These are phyloP conservation scores for Hyparrhenia diplandra DNA, from an alignment of 176 grass and related monocot species.

Conservation along the genomic window DNA sequence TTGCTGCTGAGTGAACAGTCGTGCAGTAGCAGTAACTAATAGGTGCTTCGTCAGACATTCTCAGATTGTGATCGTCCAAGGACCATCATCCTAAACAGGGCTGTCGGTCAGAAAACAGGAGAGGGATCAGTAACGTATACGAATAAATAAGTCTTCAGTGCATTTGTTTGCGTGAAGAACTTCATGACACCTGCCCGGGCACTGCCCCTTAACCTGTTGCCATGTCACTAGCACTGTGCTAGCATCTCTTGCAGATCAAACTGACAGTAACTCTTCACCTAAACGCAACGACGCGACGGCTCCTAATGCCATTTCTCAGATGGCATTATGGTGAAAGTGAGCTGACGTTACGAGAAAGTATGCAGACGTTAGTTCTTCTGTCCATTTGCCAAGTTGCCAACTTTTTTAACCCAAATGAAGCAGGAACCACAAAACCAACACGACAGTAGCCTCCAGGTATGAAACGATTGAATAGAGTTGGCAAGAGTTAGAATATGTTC, in stretches of 20 bases:
- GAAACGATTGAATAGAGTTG: neutral
- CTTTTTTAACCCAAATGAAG: constrained; percentile 22
- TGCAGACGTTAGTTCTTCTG: constrained; percentile 21
- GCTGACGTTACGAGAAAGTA: constrained; percentile 24
- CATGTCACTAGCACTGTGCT: neutral
- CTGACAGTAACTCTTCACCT: constrained; percentile 25
- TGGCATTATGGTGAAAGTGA: constrained; percentile 40
- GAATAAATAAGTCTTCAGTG: neutral
- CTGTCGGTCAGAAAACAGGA: neutral
- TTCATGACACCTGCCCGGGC: neutral
- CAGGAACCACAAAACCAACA: constrained; percentile 8
- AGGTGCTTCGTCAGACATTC: neutral
- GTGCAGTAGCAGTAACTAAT: neutral
- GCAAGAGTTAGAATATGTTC: neutral
- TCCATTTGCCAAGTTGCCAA: constrained; percentile 12
- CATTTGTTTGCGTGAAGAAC: neutral
- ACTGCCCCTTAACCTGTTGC: neutral
- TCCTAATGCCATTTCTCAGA: constrained; percentile 15
- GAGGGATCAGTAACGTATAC: too few relatives aligned
- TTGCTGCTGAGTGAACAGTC: neutral
- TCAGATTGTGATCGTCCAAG: neutral
- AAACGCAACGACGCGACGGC: constrained; percentile 20
- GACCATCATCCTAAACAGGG: constrained; percentile 6
- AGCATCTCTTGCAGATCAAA: constrained; percentile 27
- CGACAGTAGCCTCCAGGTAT: neutral